phyloP scores from a whole-genome alignment of 192 early-diverging fungal genomes.

The Chytriomyces confervae region DNA sequence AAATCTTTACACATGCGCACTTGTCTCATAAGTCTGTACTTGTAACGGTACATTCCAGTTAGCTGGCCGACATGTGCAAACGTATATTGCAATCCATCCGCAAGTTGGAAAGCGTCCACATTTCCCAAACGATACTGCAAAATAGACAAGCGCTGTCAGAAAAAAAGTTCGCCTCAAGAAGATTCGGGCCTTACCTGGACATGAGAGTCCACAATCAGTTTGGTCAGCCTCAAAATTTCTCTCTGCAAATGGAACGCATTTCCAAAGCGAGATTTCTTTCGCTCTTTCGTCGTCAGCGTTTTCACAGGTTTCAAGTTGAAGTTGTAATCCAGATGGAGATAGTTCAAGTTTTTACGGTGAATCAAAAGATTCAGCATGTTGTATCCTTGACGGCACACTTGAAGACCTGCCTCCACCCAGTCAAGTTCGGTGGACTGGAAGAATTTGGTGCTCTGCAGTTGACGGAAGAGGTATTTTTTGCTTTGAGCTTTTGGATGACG shows the following conservation, averaged over 20 bases:
- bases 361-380: conserved; percentile 99
- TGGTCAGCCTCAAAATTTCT: conserved; percentile 95
- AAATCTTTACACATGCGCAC: conserved; percentile 95
- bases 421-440: conserved; percentile 98
- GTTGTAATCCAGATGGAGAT: conserved; percentile 98
- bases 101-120: conserved; percentile 98
- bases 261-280: conserved; percentile 98
- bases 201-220: conserved; percentile 96
- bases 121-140: conserved; percentile 88
- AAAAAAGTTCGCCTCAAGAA: background rate
- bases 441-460: conserved; percentile 96
- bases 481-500: conserved; percentile 86
- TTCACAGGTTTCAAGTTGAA: conserved; percentile 99
- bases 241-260: conserved; percentile 96
- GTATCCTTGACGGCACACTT: conserved; percentile 98
- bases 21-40: conserved; percentile 96
- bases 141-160: background rate
- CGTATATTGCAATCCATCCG: conserved; percentile 97
- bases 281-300: conserved; percentile 98
- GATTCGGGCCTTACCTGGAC: conserved; percentile 66
- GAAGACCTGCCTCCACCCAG: conserved; percentile 99
- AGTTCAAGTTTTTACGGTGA: conserved; percentile 98
- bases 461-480: conserved; percentile 94
- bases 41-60: conserved; percentile 99
- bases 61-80: conserved; percentile 99